Conservation (phyloP, 208 protist genomes). For the Trypanosoma brucei region DNA sequence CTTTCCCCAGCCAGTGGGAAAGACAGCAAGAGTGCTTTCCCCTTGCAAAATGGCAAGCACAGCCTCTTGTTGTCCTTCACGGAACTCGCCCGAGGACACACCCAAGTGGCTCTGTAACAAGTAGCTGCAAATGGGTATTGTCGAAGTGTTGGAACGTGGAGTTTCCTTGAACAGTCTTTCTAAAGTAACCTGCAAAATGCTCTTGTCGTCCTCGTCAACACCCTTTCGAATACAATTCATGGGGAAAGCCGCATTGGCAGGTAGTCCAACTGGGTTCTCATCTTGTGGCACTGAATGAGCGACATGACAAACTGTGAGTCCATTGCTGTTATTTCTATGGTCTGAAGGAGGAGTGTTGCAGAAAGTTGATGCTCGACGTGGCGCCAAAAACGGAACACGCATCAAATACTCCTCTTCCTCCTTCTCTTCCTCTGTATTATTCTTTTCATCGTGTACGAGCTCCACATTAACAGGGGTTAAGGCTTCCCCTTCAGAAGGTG, state of each 20-base stretch:
- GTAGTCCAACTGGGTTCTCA: neutral
- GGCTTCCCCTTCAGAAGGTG: slow-evolving; percentile 9
- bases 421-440: slow-evolving; percentile 8
- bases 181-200: slow-evolving; percentile 26
- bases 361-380: slow-evolving; percentile 16
- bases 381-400: slow-evolving; percentile 41
- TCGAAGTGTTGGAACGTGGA: neutral
- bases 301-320: neutral
- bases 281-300: neutral
- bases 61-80: slow-evolving; percentile 73
- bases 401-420: slow-evolving; percentile 1
- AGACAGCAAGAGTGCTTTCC: slow-evolving; percentile 83
- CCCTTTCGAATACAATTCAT: neutral
- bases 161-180: slow-evolving; percentile 26
- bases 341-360: neutral
- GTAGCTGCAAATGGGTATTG: slow-evolving; percentile 44
- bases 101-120: slow-evolving; percentile 56
- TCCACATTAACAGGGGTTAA: neutral
- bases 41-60: slow-evolving; percentile 59
- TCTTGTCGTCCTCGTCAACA: slow-evolving; percentile 31
- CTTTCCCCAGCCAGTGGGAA: slow-evolving; percentile 95
- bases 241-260: neutral
- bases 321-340: neutral
- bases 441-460: slow-evolving; percentile 9
- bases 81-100: slow-evolving; percentile 58